phyloP scores from a whole-genome alignment of 495 filamentous ascomycete species.

The Podospora fimiseda region DNA sequence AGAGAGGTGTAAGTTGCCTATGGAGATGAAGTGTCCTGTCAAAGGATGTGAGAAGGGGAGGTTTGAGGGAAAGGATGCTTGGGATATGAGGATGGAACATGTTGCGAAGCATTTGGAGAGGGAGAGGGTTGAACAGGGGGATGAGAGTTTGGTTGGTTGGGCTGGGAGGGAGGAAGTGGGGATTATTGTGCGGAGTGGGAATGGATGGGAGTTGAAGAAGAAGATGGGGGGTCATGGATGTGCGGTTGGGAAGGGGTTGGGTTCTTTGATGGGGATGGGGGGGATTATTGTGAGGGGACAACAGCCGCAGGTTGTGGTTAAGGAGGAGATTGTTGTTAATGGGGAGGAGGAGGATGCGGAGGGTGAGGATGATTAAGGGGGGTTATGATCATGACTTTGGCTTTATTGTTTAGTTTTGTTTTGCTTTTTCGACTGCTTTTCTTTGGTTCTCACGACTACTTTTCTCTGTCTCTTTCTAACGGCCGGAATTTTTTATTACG shows the following conservation, averaged over 20 bases:
- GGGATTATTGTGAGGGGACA: not conserved
- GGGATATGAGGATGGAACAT: constrained; percentile 88
- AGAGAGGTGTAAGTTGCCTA: constrained; percentile 55
- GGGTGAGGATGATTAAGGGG: constrained; percentile 11
- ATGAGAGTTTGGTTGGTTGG: constrained; percentile 38
- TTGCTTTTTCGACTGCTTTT: not conserved
- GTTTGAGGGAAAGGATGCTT: constrained; percentile 60
- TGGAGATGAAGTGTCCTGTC: constrained; percentile 58
- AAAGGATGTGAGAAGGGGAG: constrained; percentile 38
- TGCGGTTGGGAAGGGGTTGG: not conserved
- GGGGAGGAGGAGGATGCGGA: constrained; percentile 10
- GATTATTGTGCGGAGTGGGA: constrained; percentile 26
- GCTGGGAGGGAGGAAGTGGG: constrained; percentile 32
- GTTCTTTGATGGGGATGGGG: not conserved
- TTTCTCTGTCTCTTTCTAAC: too few species aligned
- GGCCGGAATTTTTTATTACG: too few species aligned
- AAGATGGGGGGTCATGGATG: constrained; percentile 4
- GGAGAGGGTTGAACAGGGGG: constrained; percentile 32
- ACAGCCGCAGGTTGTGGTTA: constrained; percentile 8
- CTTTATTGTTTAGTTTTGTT: not conserved
- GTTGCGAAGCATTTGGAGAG: constrained; percentile 76
- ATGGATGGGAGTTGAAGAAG: constrained; percentile 14
- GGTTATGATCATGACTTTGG: too few species aligned
- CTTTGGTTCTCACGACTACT: too few species aligned
- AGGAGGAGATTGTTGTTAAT: constrained; percentile 12